Base-by-base conservation (phyloP, 2,329 filamentous ascomycete genomes). In the Acephala macrosclerotiorum region DNA sequence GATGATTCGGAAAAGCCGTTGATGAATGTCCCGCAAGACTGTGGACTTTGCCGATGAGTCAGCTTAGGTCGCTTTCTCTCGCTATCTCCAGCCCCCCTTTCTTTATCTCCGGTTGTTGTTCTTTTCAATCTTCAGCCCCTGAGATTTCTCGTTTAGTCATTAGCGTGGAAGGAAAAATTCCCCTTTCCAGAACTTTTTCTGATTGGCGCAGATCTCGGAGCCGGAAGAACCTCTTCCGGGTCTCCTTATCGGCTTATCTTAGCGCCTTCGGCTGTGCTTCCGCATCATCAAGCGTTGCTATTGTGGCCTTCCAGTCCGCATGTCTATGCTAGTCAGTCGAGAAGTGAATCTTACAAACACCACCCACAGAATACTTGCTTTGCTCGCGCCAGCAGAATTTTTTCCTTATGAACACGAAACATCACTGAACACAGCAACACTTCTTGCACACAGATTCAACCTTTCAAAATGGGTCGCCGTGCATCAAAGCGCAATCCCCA, bases 401-500 rank as follows among this genome's bases (percentile, higher is more conserved):
- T 22, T 42, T n/a, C 45, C 20, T 25, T 7, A 49, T 49, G 45
- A 49, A 11, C n/a, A 49, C n/a, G 9, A 49, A 7, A 22, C n/a
- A 6, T 49, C 20, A 20, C 45, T 49, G n/a, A 49, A 49, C 38
- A 14, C 18, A 20, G 20, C n/a, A 49, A 49, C n/a, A 9, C 22
- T 18, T 38, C 8, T n/a, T 57, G 20, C 16, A 45, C 29, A 53
- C n/a, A 18, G n/a, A n/a, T 25, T 5, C 33, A 53, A 53, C 11
- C 33, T 16, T 25, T 35, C 64, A 57, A 38, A 14, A 70, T 70
- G 68, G 64, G 20, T 61, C 45, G 38, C 14, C 18, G 38, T 42
- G 9, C 25, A 49, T 20, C 25, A 20, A 56, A 35, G 20, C 36
- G 29, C 3, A 11, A 14, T 20, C 70, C 64, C 79, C n/a, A 12